phyloP scores from a whole-genome alignment of 1,139 yeast genomes.

The Kluyveromyces sp. region DNA sequence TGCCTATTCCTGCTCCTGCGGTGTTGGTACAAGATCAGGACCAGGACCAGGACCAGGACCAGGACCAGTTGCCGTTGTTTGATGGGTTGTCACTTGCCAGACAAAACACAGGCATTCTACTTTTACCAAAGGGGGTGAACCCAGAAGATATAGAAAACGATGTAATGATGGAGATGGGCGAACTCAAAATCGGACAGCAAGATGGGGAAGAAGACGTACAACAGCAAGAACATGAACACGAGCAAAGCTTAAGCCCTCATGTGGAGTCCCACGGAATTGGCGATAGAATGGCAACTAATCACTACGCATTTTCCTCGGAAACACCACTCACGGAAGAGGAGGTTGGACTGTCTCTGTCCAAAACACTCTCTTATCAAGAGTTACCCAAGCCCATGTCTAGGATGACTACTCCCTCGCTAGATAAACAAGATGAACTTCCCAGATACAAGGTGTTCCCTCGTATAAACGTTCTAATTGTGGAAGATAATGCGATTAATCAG shows the following conservation, averaged over 20 bases:
- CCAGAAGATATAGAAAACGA: neutral
- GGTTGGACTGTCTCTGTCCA: slow-evolving; percentile 8
- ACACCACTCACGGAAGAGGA: slow-evolving; percentile 7
- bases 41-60: neutral
- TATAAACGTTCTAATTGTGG: slow-evolving; percentile 85
- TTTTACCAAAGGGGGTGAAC: neutral
- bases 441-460: slow-evolving; percentile 47
- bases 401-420: slow-evolving; percentile 1
- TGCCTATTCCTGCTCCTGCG: neutral
- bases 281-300: too few relatives aligned
- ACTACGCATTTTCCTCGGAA: neutral
- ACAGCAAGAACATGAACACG: too few relatives aligned
- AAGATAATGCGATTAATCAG: slow-evolving; percentile 91
- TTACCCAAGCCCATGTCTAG: slow-evolving; percentile 1
- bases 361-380: slow-evolving; percentile 5
- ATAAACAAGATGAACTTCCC: slow-evolving; percentile 1
- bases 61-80: neutral
- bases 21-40: too few relatives aligned
- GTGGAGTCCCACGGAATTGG: too few relatives aligned
- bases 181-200: neutral
- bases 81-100: neutral
- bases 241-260: too few relatives aligned
- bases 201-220: neutral
- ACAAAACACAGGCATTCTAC: neutral
- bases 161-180: neutral